Percentiles rank a stretch among this genome's conserved stretches.
Evolutionary conservation across 192 early-diverging fungal genomes (phyloP).

Genomic region (Entophlyctis luteolus): DNA sequence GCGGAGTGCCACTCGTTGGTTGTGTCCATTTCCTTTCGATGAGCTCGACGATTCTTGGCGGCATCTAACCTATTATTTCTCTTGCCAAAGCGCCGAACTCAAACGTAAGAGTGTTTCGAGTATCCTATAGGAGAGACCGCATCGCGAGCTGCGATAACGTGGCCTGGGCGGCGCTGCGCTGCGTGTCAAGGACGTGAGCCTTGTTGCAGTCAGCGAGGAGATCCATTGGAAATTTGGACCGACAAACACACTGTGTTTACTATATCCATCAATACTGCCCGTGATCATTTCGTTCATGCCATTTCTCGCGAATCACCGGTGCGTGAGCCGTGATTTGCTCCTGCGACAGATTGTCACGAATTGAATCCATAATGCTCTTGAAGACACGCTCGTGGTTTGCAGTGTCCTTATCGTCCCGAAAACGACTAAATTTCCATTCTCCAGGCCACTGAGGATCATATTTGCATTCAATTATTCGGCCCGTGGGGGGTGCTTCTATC

Average conservation of each 20-base stretch:
- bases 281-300: conserved; percentile 13
- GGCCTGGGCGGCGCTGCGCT: not conserved
- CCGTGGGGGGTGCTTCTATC: conserved; percentile 38
- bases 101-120: no score
- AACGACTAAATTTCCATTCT: conserved; percentile 50
- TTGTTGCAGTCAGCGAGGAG: conserved; percentile 15
- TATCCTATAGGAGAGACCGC: no score
- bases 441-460: conserved; percentile 55
- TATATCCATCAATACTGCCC: not conserved
- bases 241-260: no score
- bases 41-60: no score
- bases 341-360: conserved; percentile 45
- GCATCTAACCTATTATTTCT: no score
- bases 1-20: conserved; percentile 22
- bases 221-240: no score
- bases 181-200: not conserved
- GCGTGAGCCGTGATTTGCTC: conserved; percentile 2
- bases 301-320: conserved; percentile 25
- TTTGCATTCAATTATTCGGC: conserved; percentile 50
- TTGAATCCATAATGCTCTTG: conserved; percentile 51
- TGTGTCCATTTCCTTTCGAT: not conserved
- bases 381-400: conserved; percentile 50
- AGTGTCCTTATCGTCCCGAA: conserved; percentile 52
- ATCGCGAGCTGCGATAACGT: no score
- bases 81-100: no score